Base-by-base conservation (phyloP, 2,329 filamentous ascomycete species). In the Neopestalotiopsis rosae region DNA sequence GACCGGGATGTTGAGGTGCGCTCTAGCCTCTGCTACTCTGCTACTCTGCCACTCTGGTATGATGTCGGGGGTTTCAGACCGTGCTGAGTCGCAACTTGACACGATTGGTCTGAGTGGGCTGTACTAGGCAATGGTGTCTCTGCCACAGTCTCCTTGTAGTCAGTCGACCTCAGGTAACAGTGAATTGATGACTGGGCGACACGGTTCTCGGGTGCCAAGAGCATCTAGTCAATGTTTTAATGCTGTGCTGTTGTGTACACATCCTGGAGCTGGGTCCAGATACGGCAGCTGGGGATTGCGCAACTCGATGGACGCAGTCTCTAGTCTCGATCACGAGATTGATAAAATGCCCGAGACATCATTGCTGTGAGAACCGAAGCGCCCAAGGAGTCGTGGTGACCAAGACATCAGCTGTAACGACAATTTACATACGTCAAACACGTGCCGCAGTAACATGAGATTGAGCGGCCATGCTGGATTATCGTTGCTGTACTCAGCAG, bases 1-100 rank as follows among this genome's bases (percentile, higher is more conserved):
- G 64, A 66, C 61, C 28, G 64, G 69, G 49, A 61, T 62, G n/a
- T 28, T 28, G 24, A 28, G 24, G 24, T 28, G 24, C 24, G 24
- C 24, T 28, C 24, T 7, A 52, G n/a, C 5, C 3, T 20, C 9
- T 52, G 45, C 45, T 20, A 52, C 45, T 52, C 24, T 28, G 24
- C 24, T 28, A 28, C 24, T 28, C 24, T 28, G 24, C 24, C 24
- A 28, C 24, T 28, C 4, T 28, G 24, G 24, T 24, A 9, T 52
- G 45, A 52, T 52, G 17, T 52, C 45, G 45, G n/a, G 45, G n/a
- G 45, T 52, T 52, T 52, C 45, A 52, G 45, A 52, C 45, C n/a
- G 45, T 52, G 45, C 6, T 52, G 45, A n/a, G 45, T 20, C 20
- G 45, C n/a, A 20, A 52, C 45, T 52, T 9, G 5, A 38, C 34